Conservation (phyloP, 208 protist species). For the Crithidia thermophila region DNA sequence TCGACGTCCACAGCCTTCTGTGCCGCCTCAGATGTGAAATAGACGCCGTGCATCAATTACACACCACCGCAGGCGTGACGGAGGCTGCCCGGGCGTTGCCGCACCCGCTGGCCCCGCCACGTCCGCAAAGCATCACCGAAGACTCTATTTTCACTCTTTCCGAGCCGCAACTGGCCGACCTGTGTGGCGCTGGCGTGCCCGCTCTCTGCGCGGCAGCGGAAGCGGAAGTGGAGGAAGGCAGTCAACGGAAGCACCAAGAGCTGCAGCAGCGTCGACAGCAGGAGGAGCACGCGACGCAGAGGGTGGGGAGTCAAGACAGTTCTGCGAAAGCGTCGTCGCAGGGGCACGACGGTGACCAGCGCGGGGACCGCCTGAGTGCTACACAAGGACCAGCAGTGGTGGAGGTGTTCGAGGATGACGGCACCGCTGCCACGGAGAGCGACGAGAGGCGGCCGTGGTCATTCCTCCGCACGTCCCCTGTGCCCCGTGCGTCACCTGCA, state of each 20-base stretch:
- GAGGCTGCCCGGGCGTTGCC: conserved; percentile 5
- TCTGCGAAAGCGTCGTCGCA: too few species aligned
- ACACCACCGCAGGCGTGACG: too few species aligned
- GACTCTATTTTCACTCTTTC: conserved; percentile 76
- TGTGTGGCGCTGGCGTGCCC: conserved; percentile 38
- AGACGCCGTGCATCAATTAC: conserved; percentile 1
- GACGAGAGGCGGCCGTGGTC: too few species aligned
- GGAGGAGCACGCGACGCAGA: not conserved
- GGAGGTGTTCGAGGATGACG: too few species aligned
- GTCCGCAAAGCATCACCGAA: conserved; percentile 48
- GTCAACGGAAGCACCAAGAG: conserved; percentile 6
- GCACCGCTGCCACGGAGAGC: too few species aligned
- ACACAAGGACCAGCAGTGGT: too few species aligned
- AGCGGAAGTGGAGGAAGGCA: not conserved
- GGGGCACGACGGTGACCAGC: too few species aligned
- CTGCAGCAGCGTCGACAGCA: not conserved
- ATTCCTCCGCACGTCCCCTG: too few species aligned
- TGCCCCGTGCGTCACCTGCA: too few species aligned
- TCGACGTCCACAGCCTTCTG: not conserved
- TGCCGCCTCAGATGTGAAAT: conserved; percentile 5
- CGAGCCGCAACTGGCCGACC: conserved; percentile 39
- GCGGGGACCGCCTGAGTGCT: too few species aligned
- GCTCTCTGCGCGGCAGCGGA: conserved; percentile 18
- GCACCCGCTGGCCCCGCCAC: conserved; percentile 42
- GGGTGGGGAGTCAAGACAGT: too few species aligned